phyloP scores from a whole-genome alignment of 345 rosid species.

The Bruguiera gymnorhiza region DNA sequence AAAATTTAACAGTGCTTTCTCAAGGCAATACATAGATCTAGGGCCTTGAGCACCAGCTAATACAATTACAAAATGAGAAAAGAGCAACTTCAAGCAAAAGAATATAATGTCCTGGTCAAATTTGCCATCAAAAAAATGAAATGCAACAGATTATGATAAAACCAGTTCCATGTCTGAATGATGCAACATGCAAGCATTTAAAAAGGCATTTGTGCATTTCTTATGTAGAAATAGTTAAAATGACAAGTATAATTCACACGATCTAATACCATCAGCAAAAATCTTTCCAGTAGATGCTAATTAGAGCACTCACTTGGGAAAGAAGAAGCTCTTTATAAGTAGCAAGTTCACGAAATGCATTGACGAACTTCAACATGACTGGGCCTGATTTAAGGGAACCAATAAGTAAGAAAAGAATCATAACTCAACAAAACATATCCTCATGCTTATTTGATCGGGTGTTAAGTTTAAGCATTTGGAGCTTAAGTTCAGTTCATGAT shows the following conservation, averaged over 20 bases:
- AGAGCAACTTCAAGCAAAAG: not conserved
- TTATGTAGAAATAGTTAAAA: no score
- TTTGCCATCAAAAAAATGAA: no score
- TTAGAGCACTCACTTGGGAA: slow-evolving; percentile 59
- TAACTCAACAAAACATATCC: not conserved
- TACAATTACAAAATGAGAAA: no score
- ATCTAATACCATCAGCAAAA: slow-evolving; percentile 1
- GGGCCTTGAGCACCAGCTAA: no score
- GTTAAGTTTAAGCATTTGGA: not conserved
- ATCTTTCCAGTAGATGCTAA: slow-evolving; percentile 7
- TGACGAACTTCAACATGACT: slow-evolving; percentile 63
- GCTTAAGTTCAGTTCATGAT: not conserved
- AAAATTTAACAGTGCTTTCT: no score
- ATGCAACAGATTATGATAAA: no score
- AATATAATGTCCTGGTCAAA: not conserved
- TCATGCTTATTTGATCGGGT: not conserved
- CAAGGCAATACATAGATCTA: no score
- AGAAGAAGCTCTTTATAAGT: slow-evolving; percentile 76
- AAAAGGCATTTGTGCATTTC: no score
- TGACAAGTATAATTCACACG: not conserved
- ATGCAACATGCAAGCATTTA: no score
- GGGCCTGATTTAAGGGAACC: slow-evolving; percentile 52
- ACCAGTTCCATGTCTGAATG: no score
- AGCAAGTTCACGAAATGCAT: slow-evolving; percentile 73
- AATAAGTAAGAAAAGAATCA: slow-evolving; percentile 5